Base-by-base conservation (phyloP, 2,329 filamentous ascomycete species). In the Huntiella decipiens region DNA sequence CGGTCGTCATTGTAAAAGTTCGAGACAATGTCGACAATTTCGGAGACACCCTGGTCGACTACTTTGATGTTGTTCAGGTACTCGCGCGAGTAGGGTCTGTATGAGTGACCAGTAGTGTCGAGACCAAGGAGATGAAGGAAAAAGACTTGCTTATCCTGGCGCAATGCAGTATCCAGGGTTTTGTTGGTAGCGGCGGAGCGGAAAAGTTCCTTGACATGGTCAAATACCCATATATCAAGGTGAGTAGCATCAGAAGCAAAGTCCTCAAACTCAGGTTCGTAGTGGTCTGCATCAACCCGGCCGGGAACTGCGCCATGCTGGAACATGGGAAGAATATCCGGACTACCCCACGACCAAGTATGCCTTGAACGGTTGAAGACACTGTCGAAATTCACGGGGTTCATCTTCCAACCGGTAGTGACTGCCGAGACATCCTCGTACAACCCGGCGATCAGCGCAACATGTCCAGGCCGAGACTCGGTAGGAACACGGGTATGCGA, bases 291-390 rank as follows among this genome's bases (percentile, higher is more conserved):
- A 60, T 95, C 83, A 1, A 98, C 82, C 51, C 81, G 72, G 5
- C 88, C 87, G 0, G 83, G 81, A 7, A 83, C 77, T 17, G 91
- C 88, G n/a, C 91, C 91, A 48, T 86, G 73, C 58, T 92, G 78
- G 58, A 98, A 98, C 91, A 98, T 98, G 46, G 83, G 83, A 53
- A 98, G 64, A 56, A 98, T 98, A 62, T 98, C 91, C 1, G 91
- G 91, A 57, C 87, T 95, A 2, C 91, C 91, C 91, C 91, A 98
- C 61, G 87, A 94, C 91, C 91, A 98, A 5, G 92, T 98, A 63
- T 98, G 92, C 39, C 80, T 71, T 58, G 88, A 96, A 51, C 84
- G 77, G 60, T 98, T 98, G 72, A 98, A 98, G 8, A 98, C 86
- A 56, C 88, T 96, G 64, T 98, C 91, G 57, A 98, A 98, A 58